Evolutionary conservation across 2,329 filamentous ascomycete species (phyloP), one percentile per base, ranked within the genome.

Genomic region (Ceratocystis cacaofunesta): DNA sequence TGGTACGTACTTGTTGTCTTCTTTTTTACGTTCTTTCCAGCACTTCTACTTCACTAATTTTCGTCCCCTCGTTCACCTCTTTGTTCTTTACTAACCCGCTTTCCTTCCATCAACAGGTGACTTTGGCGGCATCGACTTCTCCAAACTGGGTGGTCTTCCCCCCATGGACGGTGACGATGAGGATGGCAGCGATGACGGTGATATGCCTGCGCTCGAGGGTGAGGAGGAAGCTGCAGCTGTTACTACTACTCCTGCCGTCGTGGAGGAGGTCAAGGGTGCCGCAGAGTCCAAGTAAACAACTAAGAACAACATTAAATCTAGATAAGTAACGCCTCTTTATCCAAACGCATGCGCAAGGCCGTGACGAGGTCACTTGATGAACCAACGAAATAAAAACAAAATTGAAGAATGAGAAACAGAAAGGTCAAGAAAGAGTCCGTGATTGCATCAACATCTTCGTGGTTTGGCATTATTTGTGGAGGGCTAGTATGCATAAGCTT

Each of bases 41-140:
- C 36, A 41, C 0, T 41, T 41, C 36, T 41, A 41, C 36, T 12
- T 41, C 10, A 4, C 36, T 1, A 12, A 41, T 41, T 41, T 41
- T 5, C 3, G 10, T 15, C 44, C 25, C 19, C 25, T 62, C 17
- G 19, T 25, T 25, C 48, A 1, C 15, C 22, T 19, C 7, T 52
- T 52, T 52, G 48, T 25, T 12, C 19, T 52, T 25, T 25, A 10
- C 17, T 22, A 25, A 25, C 48, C 7, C 25, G 22, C 19, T 15
- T 10, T 7, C 19, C 8, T 52, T 10, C 48, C 48, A 52, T 25
- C 30, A n/a, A 41, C 55, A 62, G 85, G 85, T 70, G 89, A 90
- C 76, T 90, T 94, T 69, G 85, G 88, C 72, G 89, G 89, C 72
- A 94, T 96, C 74, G 91, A 95, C 78, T 95, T 95, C 85, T 94